Evolutionary conservation across 2,329 filamentous ascomycete genomes (phyloP).

Genomic region (Epichloe sibirici): DNA sequence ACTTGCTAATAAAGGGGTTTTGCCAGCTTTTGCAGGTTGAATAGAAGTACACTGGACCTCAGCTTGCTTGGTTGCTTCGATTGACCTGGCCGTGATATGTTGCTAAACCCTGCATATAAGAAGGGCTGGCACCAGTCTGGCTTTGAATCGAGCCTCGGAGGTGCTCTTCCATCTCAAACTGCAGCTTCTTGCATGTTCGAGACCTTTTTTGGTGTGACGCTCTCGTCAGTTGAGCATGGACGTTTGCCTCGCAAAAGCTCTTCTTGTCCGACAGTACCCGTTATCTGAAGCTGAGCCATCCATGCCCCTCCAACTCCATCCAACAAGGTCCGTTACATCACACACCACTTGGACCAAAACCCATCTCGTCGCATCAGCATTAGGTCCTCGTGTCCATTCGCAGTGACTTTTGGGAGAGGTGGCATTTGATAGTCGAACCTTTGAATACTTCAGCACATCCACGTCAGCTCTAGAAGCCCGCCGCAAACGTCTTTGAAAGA

Average conservation of each 20-base stretch:
- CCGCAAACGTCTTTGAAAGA: neutral
- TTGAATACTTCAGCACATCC: neutral
- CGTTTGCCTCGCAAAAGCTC: neutral
- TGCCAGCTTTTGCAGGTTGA: no score
- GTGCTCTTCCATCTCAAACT: no score
- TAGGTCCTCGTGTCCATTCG: no score
- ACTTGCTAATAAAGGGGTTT: no score
- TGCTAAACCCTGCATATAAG: no score
- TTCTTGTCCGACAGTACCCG: neutral
- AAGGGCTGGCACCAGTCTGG: no score
- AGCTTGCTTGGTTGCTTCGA: no score
- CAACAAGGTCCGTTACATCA: neutral
- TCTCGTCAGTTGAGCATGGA: neutral
- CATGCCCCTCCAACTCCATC: neutral
- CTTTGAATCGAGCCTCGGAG: no score
- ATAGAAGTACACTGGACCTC: no score
- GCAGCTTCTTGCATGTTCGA: no score
- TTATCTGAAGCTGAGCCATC: neutral
- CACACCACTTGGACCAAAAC: neutral
- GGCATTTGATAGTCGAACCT: neutral
- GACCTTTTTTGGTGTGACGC: neutral
- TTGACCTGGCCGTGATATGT: no score
- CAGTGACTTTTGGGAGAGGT: neutral
- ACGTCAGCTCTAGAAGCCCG: neutral
- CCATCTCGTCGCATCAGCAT: no score